Evolutionary conservation across 1,139 yeast species (phyloP).

Genomic region (Pichia norvegensis): DNA sequence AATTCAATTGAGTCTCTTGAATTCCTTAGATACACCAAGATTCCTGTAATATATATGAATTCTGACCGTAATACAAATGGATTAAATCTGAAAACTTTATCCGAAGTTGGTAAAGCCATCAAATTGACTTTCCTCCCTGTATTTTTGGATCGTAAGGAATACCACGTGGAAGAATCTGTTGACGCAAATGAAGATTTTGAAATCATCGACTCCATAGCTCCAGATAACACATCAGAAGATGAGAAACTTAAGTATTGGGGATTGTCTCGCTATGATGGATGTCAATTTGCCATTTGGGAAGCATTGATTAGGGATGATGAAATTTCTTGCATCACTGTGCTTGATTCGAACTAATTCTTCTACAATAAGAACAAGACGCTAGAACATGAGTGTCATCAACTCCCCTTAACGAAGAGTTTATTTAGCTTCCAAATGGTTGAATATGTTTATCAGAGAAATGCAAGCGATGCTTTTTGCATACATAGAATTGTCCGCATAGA

Average conservation of each 20-base stretch:
- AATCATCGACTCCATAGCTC: slow-evolving; percentile 14
- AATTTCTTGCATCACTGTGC: slow-evolving; percentile 6
- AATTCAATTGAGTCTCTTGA: slow-evolving; percentile 43
- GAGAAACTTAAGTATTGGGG: slow-evolving; percentile 38
- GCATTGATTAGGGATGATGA: slow-evolving; percentile 37
- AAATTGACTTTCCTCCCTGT: slow-evolving; percentile 29
- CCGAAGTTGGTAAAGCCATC: background rate
- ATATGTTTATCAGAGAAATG: too few species aligned
- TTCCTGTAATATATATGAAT: slow-evolving; percentile 12
- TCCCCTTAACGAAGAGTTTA: too few species aligned
- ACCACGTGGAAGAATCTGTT: slow-evolving; percentile 31
- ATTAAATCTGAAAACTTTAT: background rate
- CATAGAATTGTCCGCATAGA: too few species aligned
- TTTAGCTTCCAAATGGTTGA: too few species aligned
- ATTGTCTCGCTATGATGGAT: slow-evolving; percentile 42
- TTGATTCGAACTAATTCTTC: background rate
- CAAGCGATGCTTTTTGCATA: too few species aligned
- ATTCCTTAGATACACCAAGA: slow-evolving; percentile 42
- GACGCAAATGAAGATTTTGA: slow-evolving; percentile 23
- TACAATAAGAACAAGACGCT: too few species aligned
- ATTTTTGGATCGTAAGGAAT: slow-evolving; percentile 41
- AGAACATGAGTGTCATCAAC: too few species aligned
- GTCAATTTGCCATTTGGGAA: slow-evolving; percentile 44
- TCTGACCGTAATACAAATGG: background rate
- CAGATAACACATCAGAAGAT: background rate